Evolutionary conservation across 371 early-diverging fungal species (phyloP).

Genomic region (Batrachochytrium dendrobatidis): DNA sequence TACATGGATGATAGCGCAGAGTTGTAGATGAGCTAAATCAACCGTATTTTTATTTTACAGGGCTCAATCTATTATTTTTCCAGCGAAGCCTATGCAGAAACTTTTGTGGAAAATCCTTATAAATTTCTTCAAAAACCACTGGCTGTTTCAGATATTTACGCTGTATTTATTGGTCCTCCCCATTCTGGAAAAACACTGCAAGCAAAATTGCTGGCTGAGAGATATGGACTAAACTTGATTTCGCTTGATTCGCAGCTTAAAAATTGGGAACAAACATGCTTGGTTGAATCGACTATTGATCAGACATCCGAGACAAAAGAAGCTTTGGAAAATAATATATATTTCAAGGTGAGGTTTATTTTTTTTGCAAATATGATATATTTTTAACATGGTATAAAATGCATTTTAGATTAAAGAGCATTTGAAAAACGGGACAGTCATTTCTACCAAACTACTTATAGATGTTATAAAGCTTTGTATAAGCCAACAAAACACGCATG

Average conservation of each 20-base stretch:
- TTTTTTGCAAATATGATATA: no score
- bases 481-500: neutral
- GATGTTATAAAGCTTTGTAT: conserved; percentile 5
- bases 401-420: neutral
- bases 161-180: conserved; percentile 38
- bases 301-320: neutral
- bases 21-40: neutral
- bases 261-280: conserved; percentile 22
- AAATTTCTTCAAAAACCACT: conserved; percentile 30
- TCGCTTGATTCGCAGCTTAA: conserved; percentile 28
- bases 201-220: conserved; percentile 25
- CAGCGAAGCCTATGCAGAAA: conserved; percentile 13
- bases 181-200: conserved; percentile 42
- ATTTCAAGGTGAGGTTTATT: no score
- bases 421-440: neutral
- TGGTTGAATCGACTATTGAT: conserved; percentile 8
- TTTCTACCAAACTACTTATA: neutral
- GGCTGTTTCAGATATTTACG: conserved; percentile 11
- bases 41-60: conserved; percentile 8
- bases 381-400: no score
- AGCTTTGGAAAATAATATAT: no score
- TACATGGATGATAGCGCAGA: neutral
- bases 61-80: conserved; percentile 34
- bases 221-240: conserved; percentile 24
- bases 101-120: conserved; percentile 36